Evolutionary conservation across 345 rosid species (phyloP).

Genomic region (Eucalyptus globulus): DNA sequence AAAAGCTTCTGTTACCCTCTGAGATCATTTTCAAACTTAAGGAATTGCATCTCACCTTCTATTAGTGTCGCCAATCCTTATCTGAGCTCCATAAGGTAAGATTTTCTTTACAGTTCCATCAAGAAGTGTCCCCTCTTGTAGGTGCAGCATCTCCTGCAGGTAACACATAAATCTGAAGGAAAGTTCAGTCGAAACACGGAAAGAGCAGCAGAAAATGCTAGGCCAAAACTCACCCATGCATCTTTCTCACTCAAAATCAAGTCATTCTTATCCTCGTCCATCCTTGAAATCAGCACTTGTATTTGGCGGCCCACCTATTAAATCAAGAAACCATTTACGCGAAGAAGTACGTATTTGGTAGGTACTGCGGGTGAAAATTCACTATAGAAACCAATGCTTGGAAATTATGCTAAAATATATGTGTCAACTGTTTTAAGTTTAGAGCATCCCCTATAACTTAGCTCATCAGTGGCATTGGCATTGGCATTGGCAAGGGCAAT

Average conservation of each 20-base stretch:
- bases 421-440: not conserved
- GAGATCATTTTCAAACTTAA: not conserved
- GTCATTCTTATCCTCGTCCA: constrained; percentile 67
- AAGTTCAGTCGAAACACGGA: not conserved
- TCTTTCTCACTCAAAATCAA: constrained; percentile 68
- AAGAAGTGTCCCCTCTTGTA: constrained; percentile 79
- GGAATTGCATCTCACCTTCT: constrained; percentile 44
- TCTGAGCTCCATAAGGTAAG: constrained; percentile 84
- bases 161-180: not conserved
- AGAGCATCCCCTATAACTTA: not conserved
- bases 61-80: constrained; percentile 65
- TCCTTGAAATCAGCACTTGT: constrained; percentile 41
- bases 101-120: constrained; percentile 73
- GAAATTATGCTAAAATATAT: not conserved
- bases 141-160: constrained; percentile 63
- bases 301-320: constrained; percentile 59
- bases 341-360: not conserved
- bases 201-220: not conserved
- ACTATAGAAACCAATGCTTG: not conserved
- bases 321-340: not conserved
- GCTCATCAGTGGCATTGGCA: not conserved
- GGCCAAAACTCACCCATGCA: constrained; percentile 57
- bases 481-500: not conserved
- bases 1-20: not conserved
- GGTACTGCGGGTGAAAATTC: not conserved